Conservation (phyloP, 208 protist genomes). For the Acanthamoeba lenticulata region DNA sequence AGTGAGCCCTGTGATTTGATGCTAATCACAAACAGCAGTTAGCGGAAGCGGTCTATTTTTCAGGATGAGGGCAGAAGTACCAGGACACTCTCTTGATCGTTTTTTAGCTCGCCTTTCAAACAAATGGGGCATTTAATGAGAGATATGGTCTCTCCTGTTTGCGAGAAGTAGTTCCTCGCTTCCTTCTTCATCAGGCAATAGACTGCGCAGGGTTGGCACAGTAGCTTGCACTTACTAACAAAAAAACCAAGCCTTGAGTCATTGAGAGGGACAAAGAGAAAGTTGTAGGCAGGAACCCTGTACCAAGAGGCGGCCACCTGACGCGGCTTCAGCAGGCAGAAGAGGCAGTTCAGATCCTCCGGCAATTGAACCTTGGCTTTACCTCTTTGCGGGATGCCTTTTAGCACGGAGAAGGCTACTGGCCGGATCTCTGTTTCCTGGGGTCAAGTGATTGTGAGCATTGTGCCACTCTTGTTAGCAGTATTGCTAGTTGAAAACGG, state of each 20-base stretch:
- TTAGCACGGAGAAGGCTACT: background rate
- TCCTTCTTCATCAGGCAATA: background rate
- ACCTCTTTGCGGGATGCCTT: background rate
- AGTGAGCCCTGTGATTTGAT: background rate
- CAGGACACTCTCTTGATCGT: background rate
- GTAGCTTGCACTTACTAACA: background rate
- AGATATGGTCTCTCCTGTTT: background rate
- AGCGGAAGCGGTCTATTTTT: background rate
- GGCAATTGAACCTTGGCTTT: background rate
- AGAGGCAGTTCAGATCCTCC: background rate
- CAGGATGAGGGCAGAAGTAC: background rate
- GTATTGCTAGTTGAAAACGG: no score
- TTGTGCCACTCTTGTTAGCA: no score
- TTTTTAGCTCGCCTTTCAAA: background rate
- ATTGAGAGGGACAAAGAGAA: background rate
- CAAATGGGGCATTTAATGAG: background rate
- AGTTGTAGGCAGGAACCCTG: background rate
- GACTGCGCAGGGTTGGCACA: background rate
- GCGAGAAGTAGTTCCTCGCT: background rate
- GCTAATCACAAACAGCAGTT: background rate
- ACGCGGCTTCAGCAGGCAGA: background rate
- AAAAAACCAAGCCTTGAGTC: background rate
- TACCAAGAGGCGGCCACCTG: background rate
- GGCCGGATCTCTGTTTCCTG: background rate
- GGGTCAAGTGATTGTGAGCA: no score